Evolutionary conservation across 1,284 basidiomycete species (phyloP).

Genomic region (Anthracocystis walkeri): DNA sequence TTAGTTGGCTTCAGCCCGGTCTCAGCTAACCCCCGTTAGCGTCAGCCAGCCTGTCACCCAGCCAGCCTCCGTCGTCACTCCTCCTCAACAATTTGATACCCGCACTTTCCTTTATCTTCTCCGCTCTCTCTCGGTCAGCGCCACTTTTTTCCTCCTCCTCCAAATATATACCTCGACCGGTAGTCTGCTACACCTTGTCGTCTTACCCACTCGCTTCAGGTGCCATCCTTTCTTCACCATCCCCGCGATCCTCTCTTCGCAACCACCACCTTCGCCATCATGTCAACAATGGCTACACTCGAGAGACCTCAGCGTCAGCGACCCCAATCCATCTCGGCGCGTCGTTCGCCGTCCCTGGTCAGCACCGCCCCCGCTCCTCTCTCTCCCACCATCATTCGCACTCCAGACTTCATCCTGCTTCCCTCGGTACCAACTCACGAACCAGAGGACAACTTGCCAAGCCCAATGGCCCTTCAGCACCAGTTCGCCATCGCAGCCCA

Average conservation of each 20-base stretch:
- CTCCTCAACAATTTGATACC: too few species aligned
- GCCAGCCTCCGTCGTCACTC: too few species aligned
- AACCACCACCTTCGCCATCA: background rate
- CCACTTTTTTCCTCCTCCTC: background rate
- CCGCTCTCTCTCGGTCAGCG: background rate
- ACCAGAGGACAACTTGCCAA: constrained; percentile 49
- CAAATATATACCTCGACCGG: too few species aligned
- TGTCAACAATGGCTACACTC: constrained; percentile 35
- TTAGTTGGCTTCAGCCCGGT: too few species aligned
- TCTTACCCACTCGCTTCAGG: too few species aligned
- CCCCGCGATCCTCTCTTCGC: background rate
- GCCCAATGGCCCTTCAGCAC: constrained; percentile 32
- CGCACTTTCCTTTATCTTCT: too few species aligned
- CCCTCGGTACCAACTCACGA: constrained; percentile 56
- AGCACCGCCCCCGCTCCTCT: constrained; percentile 16
- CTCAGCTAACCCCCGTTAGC: too few species aligned
- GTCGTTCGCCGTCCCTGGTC: constrained; percentile 13
- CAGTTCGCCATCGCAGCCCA: constrained; percentile 37
- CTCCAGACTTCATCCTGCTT: constrained; percentile 40
- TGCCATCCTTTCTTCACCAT: too few species aligned
- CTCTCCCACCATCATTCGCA: constrained; percentile 50
- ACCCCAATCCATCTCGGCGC: constrained; percentile 8
- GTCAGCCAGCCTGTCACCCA: too few species aligned
- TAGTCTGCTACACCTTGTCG: too few species aligned
- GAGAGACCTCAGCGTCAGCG: constrained; percentile 36